phyloP scores from a whole-genome alignment of 108 stramenopile species.

The Cyclostephanos invisitatus region DNA sequence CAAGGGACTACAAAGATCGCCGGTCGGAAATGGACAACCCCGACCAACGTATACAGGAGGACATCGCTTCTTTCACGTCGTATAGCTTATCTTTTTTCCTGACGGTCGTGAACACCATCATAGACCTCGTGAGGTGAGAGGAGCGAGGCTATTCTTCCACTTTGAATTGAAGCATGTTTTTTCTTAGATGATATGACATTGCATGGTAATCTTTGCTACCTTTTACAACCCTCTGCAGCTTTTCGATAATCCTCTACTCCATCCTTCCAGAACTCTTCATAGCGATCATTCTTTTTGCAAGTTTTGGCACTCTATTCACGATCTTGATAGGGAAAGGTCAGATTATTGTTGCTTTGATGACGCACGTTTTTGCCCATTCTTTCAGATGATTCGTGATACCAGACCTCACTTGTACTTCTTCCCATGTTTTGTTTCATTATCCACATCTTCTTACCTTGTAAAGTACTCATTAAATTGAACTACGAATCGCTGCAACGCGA shows the following conservation, averaged over 20 bases:
- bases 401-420: neutral
- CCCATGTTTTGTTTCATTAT: too few species aligned
- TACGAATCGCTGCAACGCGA: constrained; percentile 60
- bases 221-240: constrained; percentile 10
- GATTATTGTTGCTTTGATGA: neutral
- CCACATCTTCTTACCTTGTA: neutral
- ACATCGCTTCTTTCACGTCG: constrained; percentile 68
- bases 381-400: neutral
- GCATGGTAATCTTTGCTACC: neutral
- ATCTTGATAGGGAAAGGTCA: constrained; percentile 40
- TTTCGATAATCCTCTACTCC: constrained; percentile 64
- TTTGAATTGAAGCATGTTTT: neutral
- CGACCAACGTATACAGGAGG: constrained; percentile 79
- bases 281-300: constrained; percentile 66
- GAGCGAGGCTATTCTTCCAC: neutral
- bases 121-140: constrained; percentile 52
- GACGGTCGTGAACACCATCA: constrained; percentile 59
- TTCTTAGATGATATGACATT: neutral
- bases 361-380: too few species aligned
- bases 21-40: constrained; percentile 65
- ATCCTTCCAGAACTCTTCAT: constrained; percentile 67
- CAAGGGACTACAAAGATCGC: constrained; percentile 12
- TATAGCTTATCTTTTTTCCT: constrained; percentile 63
- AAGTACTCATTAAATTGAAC: constrained; percentile 59
- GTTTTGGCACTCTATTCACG: constrained; percentile 52